Percentiles rank a stretch among this genome's conserved stretches.
Conservation (phyloP, 306 rosid genomes). For the Ammopiptanthus mongolicus region DNA sequence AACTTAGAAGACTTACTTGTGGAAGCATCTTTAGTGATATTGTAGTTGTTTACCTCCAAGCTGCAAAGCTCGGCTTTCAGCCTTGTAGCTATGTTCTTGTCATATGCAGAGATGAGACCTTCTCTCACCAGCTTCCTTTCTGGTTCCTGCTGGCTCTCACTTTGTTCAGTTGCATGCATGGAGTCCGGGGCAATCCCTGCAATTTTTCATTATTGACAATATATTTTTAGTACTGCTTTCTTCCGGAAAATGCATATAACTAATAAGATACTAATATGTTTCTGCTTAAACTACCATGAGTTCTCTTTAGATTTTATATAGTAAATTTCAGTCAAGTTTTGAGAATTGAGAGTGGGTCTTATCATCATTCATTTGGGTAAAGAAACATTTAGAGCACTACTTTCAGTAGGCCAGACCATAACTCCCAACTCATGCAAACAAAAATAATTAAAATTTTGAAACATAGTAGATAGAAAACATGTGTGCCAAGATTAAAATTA, state of each 20-base stretch:
- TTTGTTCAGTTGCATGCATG: slow-evolving; percentile 41
- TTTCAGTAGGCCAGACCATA: neutral
- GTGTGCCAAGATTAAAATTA: neutral
- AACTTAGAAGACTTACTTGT: slow-evolving; percentile 26
- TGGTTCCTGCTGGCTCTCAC: slow-evolving; percentile 49
- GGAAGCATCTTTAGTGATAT: slow-evolving; percentile 31
- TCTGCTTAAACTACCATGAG: neutral
- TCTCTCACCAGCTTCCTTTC: slow-evolving; percentile 60
- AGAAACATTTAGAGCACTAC: neutral
- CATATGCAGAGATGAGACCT: slow-evolving; percentile 60
- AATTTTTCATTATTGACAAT: slow-evolving; percentile 3
- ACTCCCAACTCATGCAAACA: neutral
- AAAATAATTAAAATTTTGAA: neutral
- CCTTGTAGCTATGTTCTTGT: slow-evolving; percentile 44
- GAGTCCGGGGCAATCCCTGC: slow-evolving; percentile 65
- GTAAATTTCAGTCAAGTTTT: neutral
- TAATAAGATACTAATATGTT: neutral
- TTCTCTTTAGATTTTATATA: neutral
- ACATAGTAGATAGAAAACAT: neutral
- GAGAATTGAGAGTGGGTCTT: neutral
- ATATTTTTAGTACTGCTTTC: neutral
- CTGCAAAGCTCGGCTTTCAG: slow-evolving; percentile 56
- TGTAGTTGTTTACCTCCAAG: slow-evolving; percentile 38
- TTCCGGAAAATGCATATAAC: neutral
- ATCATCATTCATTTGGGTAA: neutral